A percentile compares a stretch with the other conserved stretches of the same genome.
phyloP scores from a whole-genome alignment of 805 yeast species.

The Pichia heedii region DNA sequence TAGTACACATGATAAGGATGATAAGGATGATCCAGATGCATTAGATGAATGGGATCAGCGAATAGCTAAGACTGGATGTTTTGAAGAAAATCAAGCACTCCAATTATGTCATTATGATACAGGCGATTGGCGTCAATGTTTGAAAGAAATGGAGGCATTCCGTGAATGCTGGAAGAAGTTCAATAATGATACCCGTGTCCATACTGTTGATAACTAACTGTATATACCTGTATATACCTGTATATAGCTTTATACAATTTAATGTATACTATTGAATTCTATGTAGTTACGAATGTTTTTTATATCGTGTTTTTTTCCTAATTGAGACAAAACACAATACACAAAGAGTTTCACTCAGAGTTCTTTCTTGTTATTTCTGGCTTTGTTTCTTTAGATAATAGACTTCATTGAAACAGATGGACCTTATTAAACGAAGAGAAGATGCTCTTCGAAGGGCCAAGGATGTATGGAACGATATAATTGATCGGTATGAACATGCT shows the following conservation, averaged over 20 bases:
- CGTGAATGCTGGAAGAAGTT: slow-evolving; percentile 34
- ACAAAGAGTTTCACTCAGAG: no score
- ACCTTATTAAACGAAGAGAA: background rate
- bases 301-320: no score
- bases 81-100: slow-evolving; percentile 58
- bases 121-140: slow-evolving; percentile 72
- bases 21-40: slow-evolving; percentile 8
- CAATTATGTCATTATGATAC: slow-evolving; percentile 76
- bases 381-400: background rate
- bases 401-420: no score
- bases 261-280: no score
- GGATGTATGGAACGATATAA: slow-evolving; percentile 41
- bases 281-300: no score
- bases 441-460: slow-evolving; percentile 16
- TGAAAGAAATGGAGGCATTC: slow-evolving; percentile 44
- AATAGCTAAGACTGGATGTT: slow-evolving; percentile 68
- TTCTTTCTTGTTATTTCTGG: background rate
- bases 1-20: background rate
- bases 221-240: background rate
- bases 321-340: background rate
- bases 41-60: slow-evolving; percentile 75
- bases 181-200: slow-evolving; percentile 31
- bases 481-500: slow-evolving; percentile 30
- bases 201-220: slow-evolving; percentile 22
- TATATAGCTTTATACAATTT: no score